Evolutionary conservation across 768 basidiomycete genomes (phyloP), one percentile per base, ranked within the genome.

Genomic region (Lenzites betulinus): DNA sequence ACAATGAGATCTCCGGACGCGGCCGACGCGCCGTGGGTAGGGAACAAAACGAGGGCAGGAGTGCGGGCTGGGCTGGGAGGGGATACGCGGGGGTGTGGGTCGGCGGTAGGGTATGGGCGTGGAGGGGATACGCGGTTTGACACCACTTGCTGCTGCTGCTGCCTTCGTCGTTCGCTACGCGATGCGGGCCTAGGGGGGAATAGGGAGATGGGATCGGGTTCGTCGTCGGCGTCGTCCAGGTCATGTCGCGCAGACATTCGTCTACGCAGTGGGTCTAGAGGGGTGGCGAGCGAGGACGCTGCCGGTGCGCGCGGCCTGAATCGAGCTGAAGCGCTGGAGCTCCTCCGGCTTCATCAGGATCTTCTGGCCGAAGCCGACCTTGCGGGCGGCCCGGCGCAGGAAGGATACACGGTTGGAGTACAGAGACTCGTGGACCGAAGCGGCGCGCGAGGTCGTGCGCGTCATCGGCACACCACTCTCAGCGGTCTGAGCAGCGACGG

Each of bases 351-450:
- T 90, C 80, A 93, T 86, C 43, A 82, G 79, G 58, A 93, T 78
- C 78, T 87, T 88, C 68, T 85, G 82, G 53, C 90, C 89, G 73
- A 97, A 93, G 62, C 93, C 92, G 70, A 95, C 91, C 77, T 90
- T 90, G 76, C 89, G 84, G 58, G 83, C 88, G 54, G 93, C 93
- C 60, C 93, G 89, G 68, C 87, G 87, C 71, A 98, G 87, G 84
- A 98, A 98, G 64, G 84, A 86, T 54, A 93, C 92, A 83, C 95
- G 93, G 76, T 97, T 97, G 54, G 91, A 92, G 83, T 97, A 98
- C 67, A 96, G 74, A 12, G 90, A 92, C 76, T 95, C 93, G 78
- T 95, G 92, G 68, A 93, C 80, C 36, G 92, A 93, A 15, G 90
- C 91, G 26, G 86, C 92, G 68, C 95, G 92, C 1, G 94, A 96